Base-by-base conservation (phyloP, 164 flowering plant genomes). In the Sextonia rubra region DNA sequence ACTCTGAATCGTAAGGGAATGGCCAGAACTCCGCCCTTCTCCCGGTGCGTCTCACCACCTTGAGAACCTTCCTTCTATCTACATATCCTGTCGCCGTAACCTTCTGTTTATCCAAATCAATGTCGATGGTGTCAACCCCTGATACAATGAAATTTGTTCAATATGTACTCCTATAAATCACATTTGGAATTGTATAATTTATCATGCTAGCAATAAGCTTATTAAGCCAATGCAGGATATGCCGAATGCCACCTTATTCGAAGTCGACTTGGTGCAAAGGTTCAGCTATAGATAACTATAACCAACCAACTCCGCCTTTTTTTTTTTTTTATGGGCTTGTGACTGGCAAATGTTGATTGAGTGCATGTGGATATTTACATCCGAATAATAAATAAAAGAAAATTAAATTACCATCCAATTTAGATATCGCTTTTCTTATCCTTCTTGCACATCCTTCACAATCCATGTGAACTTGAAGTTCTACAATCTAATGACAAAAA, bases 21-120 rank as follows among this genome's bases (percentile, higher is more conserved):
- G 92, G 91, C 94, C 97, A 91, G 58, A 86, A 86, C 84, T 91
- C 97, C 0, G 97, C 94, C 26, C 74, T 84, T 68, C 89, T 82
- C 30, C 92, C 91, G 0, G 88, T 86, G 62, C 91, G 83, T 73
- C 97, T 85, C 77, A 85, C 94, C 20, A 72, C 79, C 82, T 88
- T 91, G 3, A 91, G 78, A 12, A 91, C 93, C 74, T 80, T 76
- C 64, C 86, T 79, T 64, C 83, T 78, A 44, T 91, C 89, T 14
- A 89, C 79, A 55, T 87, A 86, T n/a, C 97, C 97, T 0, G 80
- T 85, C 61, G 90, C 94, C 12, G 92, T 89, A 24, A 91, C 97
- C 82, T 91, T 91, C 47, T 91, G 94, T 69, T 82, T 83, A 12
- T 86, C 90, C 90, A 90, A 84, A 82, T 90, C 93, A 64, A 91